Base-by-base conservation (phyloP, 352 stramenopile species). In the Pythium folliculosum region DNA sequence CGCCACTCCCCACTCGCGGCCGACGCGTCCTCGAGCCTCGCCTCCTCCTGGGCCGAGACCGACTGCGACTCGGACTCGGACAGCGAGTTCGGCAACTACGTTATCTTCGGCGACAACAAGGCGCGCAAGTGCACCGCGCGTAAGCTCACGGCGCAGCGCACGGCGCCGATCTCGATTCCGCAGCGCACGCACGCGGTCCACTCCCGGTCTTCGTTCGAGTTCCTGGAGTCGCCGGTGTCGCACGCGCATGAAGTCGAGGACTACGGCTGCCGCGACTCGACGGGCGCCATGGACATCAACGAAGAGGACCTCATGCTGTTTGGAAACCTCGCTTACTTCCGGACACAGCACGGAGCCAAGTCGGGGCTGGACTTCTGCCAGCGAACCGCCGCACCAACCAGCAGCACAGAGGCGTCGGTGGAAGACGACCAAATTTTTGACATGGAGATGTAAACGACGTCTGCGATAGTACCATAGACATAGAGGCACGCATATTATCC, bases 291-390 rank as follows among this genome's bases (percentile, higher is more conserved):
- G 37, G 80, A 83, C 23, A 67, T 80, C 22, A 78, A 91, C 57
- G 80, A 91, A 61, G 82, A 89, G 35, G 79, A 91, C 45, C 72
- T 78, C 22, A 70, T 78, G 61, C 70, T 89, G 65, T 91, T 86
- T 60, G 76, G 77, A 49, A 91, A 91, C 68, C 70, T 89, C 38
- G 82, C 78, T 21, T 89, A 86, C 73, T 83, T 91, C 67, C 77
- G 76, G 63, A 87, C 80, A 27, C 80, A 88, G 66, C 72, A 75
- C 67, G 65, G 67, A 14, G 32, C 60, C 50, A 72, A 75, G 64
- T 47, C 55, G 43, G 59, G 32, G 17, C 48, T 58, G 23, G 44
- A 53, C 3, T 67, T 47, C 45, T 53, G 47, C 21, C 66, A 65
- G 30, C 56, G 48, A 2, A 69, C 62, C 21, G 35, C 63, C 14